Percentiles rank a stretch among this genome's conserved stretches.
These are phyloP conservation scores for Trichoderma orchidacearum DNA, from an alignment of 495 filamentous ascomycete species.

Conservation along the genomic window DNA sequence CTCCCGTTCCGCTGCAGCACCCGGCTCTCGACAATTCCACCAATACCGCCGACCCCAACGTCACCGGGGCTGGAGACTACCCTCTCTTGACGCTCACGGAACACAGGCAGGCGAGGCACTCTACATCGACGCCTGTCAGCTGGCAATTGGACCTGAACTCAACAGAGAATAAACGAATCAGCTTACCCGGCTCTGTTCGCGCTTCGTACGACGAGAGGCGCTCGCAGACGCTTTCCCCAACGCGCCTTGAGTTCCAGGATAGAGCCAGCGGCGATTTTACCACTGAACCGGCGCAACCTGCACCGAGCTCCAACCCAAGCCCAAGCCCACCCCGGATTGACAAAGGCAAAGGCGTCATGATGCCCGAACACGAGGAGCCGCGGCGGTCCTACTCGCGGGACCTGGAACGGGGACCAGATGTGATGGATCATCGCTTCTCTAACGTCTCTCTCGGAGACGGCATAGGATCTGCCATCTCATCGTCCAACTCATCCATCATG, in stretches of 20 bases:
- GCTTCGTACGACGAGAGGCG: constrained; percentile 35
- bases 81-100: constrained; percentile 60
- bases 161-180: constrained; percentile 52
- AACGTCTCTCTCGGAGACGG: constrained; percentile 23
- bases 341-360: constrained; percentile 30
- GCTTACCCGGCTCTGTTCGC: constrained; percentile 45
- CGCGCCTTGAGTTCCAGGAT: constrained; percentile 14
- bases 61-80: constrained; percentile 42
- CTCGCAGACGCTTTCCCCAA: constrained; percentile 16
- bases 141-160: constrained; percentile 53
- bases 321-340: background rate
- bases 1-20: constrained; percentile 30
- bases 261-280: background rate
- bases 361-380: constrained; percentile 14
- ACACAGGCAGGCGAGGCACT: constrained; percentile 43
- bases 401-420: constrained; percentile 34
- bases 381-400: constrained; percentile 26
- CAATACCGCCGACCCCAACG: constrained; percentile 15
- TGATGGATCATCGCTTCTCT: constrained; percentile 17
- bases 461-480: constrained; percentile 35
- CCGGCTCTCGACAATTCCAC: constrained; percentile 21
- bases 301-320: too few relatives aligned
- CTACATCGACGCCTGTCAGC: constrained; percentile 39
- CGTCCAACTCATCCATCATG: constrained; percentile 37
- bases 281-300: background rate